phyloP scores from a whole-genome alignment of 805 yeast genomes.

The Candida suzukii region DNA sequence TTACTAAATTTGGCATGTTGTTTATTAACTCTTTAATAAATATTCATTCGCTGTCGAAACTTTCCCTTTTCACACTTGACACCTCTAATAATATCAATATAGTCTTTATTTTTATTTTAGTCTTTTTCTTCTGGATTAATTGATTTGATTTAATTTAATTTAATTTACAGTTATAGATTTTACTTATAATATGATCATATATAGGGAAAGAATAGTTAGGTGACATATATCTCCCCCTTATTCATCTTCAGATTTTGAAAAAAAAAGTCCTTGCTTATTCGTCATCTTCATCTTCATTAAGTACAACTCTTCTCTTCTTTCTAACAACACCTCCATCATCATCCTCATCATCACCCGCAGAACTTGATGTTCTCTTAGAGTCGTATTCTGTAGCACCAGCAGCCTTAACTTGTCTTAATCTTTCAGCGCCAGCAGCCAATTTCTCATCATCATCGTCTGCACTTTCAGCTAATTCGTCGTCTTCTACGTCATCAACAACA shows the following conservation, averaged over 20 bases:
- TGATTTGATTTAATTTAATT: too few relatives aligned
- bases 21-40: too few relatives aligned
- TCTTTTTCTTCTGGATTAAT: too few relatives aligned
- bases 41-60: too few relatives aligned
- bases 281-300: constrained; percentile 43
- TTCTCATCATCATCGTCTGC: constrained; percentile 23
- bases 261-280: too few relatives aligned
- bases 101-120: too few relatives aligned
- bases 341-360: constrained; percentile 33
- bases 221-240: too few relatives aligned
- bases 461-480: constrained; percentile 19
- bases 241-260: too few relatives aligned
- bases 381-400: constrained; percentile 50
- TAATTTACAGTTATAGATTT: neutral
- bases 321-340: constrained; percentile 22
- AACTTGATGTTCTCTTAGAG: constrained; percentile 30
- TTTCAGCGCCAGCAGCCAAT: constrained; percentile 49
- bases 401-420: constrained; percentile 46
- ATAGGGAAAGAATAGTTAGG: too few relatives aligned
- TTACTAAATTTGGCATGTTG: neutral
- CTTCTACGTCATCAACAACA: constrained; percentile 30
- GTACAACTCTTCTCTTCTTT: constrained; percentile 39
- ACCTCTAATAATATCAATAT: neutral
- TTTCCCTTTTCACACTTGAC: neutral
- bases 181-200: neutral